Percentiles rank a stretch among this genome's conserved stretches.
phyloP scores from a whole-genome alignment of 306 rosid genomes.

The Adenanthera pavonina region DNA sequence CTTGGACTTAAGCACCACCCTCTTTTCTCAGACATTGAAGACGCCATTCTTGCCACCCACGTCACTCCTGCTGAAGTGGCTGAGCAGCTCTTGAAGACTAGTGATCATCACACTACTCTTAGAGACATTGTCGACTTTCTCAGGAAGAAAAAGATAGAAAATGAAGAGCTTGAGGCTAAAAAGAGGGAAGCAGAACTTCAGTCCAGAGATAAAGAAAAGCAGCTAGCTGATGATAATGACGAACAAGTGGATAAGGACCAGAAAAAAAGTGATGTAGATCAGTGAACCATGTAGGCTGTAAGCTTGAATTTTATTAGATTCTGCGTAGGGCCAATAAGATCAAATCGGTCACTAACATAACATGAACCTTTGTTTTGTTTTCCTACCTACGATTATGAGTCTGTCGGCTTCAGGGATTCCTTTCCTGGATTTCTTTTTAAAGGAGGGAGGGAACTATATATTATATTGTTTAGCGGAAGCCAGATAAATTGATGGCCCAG shows the following conservation, averaged over 20 bases:
- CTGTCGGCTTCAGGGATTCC: neutral
- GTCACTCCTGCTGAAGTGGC: slow-evolving; percentile 58
- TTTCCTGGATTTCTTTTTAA: neutral
- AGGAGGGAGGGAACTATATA: neutral
- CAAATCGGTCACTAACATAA: neutral
- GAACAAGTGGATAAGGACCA: neutral
- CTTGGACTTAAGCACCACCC: slow-evolving; percentile 37
- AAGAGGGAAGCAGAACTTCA: neutral
- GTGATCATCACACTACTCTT: slow-evolving; percentile 17
- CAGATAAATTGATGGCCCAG: neutral
- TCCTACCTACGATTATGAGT: too few relatives aligned
- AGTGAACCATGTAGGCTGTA: neutral
- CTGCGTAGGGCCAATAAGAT: neutral
- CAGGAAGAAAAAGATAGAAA: neutral
- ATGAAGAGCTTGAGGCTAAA: neutral
- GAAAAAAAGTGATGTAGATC: neutral
- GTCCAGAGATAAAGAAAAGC: neutral
- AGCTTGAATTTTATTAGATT: neutral
- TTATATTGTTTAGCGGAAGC: neutral
- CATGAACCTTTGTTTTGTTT: neutral
- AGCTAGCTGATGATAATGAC: neutral
- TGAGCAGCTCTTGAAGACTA: slow-evolving; percentile 48
- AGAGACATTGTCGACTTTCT: neutral
- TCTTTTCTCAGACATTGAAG: slow-evolving; percentile 37
- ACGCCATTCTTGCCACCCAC: slow-evolving; percentile 30